Base-by-base conservation (phyloP, 495 filamentous ascomycete species). In the Lepraria neglecta region DNA sequence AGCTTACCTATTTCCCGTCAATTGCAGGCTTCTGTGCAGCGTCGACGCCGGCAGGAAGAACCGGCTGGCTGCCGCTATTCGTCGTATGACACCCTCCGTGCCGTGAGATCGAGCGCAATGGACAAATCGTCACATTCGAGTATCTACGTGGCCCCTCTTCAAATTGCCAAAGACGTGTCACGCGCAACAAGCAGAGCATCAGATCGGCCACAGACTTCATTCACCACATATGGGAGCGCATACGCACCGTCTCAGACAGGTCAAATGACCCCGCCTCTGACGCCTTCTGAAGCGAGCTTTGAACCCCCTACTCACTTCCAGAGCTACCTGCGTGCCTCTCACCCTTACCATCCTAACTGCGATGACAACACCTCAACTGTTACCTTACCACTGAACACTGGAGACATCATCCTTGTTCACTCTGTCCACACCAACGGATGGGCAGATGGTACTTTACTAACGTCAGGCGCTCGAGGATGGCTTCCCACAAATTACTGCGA, bases 401-500 rank as follows among this genome's bases (percentile, higher is more conserved):
- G 94, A 56, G 95, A 97, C 66, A 82, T 99, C 27, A 89, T 99
- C 56, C 74, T 99, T 59, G 86, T 99, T 40, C 95, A 99, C 73
- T 96, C 94, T 15, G 88, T 99, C 66, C 95, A 99, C 75, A 91
- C 90, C 54, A 99, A 96, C 77, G 95, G 95, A 67, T 99, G 95
- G 95, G 95, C 94, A 45, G 95, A 99, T 73, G 95, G 95, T 45
- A 99, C 95, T n/a, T 78, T 96, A 48, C 74, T 99, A 57, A 81
- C 88, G 57, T 88, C 90, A 14, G 94, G 92, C 19, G 87, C 87
- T 59, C 83, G 95, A 67, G 95, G 95, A 60, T 99, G 95, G 95
- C 77, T 99, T 60, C 95, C 95, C 33, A 97, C 95, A 4, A 99
- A 99, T 72, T 97, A 97, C 71, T 99, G 95, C 77, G 90, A 96